phyloP scores from a whole-genome alignment of 768 basidiomycete species.

The Dioszegia crocea region DNA sequence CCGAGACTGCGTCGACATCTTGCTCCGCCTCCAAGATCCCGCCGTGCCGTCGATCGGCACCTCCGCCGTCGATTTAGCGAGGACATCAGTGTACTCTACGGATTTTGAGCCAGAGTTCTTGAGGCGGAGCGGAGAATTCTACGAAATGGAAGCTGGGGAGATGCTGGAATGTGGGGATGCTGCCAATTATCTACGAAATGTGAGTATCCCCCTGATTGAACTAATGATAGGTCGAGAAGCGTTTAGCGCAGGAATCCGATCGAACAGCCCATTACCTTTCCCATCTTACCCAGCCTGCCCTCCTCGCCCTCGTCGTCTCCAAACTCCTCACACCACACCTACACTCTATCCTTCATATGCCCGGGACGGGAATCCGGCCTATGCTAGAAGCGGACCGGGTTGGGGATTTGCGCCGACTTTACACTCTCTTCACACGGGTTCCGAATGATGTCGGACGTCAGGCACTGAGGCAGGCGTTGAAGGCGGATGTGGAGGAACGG shows the following conservation, averaged over 20 bases:
- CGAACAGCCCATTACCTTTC: constrained; percentile 83
- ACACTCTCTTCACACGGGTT: constrained; percentile 62
- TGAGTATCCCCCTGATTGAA: constrained; percentile 51
- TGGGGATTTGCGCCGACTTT: constrained; percentile 73
- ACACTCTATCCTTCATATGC: constrained; percentile 67
- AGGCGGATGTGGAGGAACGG: constrained; percentile 65
- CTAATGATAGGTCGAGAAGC: constrained; percentile 64
- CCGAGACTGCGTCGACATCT: constrained; percentile 80
- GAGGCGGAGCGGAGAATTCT: constrained; percentile 71
- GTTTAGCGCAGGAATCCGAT: constrained; percentile 76
- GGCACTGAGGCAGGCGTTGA: constrained; percentile 63
- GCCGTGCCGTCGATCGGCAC: constrained; percentile 45
- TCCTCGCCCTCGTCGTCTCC: constrained; percentile 71
- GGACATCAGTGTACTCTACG: constrained; percentile 65
- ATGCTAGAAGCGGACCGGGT: constrained; percentile 80
- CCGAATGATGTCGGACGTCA: constrained; percentile 64
- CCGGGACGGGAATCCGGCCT: constrained; percentile 73
- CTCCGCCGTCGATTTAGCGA: neutral
- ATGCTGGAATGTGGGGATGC: constrained; percentile 73
- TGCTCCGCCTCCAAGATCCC: constrained; percentile 60
- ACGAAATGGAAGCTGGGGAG: constrained; percentile 66
- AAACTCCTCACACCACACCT: constrained; percentile 75
- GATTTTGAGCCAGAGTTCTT: constrained; percentile 81
- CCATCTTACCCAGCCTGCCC: constrained; percentile 63
- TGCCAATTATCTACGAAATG: constrained; percentile 72